phyloP scores from a whole-genome alignment of 139 green algal genomes.

The Picochlorum sp. region DNA sequence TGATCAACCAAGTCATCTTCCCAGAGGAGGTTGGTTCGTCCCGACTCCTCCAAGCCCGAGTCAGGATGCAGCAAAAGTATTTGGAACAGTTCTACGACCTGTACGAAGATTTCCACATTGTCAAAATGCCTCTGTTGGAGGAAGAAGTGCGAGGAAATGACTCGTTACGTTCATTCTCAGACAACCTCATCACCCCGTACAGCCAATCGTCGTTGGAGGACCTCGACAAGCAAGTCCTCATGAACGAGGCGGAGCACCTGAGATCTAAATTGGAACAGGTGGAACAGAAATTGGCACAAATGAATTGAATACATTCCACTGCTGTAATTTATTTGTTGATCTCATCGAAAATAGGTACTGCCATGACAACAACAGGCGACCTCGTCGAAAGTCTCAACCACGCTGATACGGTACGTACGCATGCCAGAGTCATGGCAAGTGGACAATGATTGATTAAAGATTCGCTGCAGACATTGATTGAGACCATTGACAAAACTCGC shows the following conservation, averaged over 20 bases:
- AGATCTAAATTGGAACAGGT: background rate
- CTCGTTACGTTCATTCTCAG: conserved; percentile 53
- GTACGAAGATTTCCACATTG: conserved; percentile 91
- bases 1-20: conserved; percentile 96
- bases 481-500: too few relatives aligned
- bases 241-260: background rate
- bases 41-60: conserved; percentile 64
- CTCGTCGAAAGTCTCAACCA: too few relatives aligned
- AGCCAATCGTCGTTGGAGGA: background rate
- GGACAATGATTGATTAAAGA: too few relatives aligned
- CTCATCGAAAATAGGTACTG: too few relatives aligned
- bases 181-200: conserved; percentile 55
- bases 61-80: conserved; percentile 94
- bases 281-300: too few relatives aligned
- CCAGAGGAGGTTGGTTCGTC: conserved; percentile 46
- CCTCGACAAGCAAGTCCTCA: conserved; percentile 1
- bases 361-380: too few relatives aligned
- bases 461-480: too few relatives aligned
- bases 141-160: conserved; percentile 79
- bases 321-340: too few relatives aligned
- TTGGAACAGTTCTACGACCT: conserved; percentile 83
- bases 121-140: conserved; percentile 78
- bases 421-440: too few relatives aligned
- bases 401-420: too few relatives aligned
- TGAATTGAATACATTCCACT: too few relatives aligned